Evolutionary conservation across 2,329 filamentous ascomycete species (phyloP).

Genomic region (Cladophialophora carrionii): DNA sequence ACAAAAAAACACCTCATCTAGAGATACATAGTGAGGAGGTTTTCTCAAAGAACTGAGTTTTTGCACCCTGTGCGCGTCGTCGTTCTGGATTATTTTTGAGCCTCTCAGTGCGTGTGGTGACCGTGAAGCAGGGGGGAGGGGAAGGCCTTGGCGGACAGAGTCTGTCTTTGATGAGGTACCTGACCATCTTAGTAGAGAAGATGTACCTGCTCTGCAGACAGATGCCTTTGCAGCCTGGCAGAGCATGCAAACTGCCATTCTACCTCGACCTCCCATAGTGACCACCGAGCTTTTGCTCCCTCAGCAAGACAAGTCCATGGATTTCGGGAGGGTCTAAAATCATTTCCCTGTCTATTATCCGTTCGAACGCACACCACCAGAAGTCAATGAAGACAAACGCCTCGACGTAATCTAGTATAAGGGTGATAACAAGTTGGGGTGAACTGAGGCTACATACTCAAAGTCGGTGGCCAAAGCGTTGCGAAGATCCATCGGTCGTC

Average conservation of each 20-base stretch:
- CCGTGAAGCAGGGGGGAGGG: neutral
- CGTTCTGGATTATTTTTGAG: neutral
- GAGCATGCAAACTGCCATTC: neutral
- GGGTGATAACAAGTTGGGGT: neutral
- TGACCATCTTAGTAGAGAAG: neutral
- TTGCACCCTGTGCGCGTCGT: neutral
- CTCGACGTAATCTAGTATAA: neutral
- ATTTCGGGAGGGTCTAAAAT: neutral
- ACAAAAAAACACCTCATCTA: neutral
- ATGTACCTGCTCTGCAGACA: neutral
- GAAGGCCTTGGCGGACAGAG: neutral
- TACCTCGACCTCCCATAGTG: neutral
- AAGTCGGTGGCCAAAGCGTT: neutral
- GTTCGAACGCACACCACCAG: neutral
- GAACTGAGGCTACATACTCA: neutral
- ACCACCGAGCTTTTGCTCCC: neutral
- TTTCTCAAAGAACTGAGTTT: neutral
- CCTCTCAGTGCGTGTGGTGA: neutral
- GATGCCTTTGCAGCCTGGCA: neutral
- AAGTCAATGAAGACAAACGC: neutral
- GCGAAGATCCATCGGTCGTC: neutral
- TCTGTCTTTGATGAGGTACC: neutral
- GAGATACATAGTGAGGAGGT: neutral
- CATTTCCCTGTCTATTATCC: neutral
- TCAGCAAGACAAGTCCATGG: neutral